Evolutionary conservation across 139 green algal genomes (phyloP).

Genomic region (Chlamydomonas incerta): DNA sequence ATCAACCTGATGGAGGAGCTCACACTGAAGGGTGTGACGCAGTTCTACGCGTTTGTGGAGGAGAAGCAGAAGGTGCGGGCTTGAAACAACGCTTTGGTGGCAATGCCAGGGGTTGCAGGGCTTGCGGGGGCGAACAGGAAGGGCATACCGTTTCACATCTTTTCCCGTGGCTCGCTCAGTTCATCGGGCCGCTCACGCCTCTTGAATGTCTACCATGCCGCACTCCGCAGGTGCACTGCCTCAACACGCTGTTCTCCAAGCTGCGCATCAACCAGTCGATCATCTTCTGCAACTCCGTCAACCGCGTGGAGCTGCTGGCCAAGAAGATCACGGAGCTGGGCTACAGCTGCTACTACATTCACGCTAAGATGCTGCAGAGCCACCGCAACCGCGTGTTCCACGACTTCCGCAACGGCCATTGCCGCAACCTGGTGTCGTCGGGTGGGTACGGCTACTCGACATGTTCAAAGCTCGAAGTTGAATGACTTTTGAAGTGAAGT

Average conservation of each 20-base stretch:
- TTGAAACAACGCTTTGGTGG: too few species aligned
- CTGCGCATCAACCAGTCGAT: constrained; percentile 99
- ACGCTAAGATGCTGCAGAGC: constrained; percentile 99
- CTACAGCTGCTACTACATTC: constrained; percentile 99
- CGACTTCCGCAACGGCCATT: constrained; percentile 98
- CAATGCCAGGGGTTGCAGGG: too few species aligned
- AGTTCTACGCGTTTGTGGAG: constrained; percentile 99
- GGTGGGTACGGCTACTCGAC: too few species aligned
- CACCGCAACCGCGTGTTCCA: constrained; percentile 99
- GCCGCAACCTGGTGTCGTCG: constrained; percentile 98
- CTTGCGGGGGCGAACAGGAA: too few species aligned
- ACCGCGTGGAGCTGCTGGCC: constrained; percentile 97
- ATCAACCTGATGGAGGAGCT: constrained; percentile 99
- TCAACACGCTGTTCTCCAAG: constrained; percentile 96
- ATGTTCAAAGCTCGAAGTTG: too few species aligned
- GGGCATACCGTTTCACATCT: too few species aligned
- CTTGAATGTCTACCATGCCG: too few species aligned
- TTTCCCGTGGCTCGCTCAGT: too few species aligned
- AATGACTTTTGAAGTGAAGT: too few species aligned
- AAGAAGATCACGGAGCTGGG: constrained; percentile 99
- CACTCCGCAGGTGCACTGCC: constrained; percentile 77
- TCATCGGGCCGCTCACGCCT: too few species aligned
- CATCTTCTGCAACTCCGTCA: constrained; percentile 99
- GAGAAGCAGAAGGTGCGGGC: constrained; percentile 96
- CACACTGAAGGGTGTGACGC: constrained; percentile 95